These are phyloP conservation scores for Neurospora sp. DNA, from an alignment of 495 filamentous ascomycete species.

Conservation along the genomic window DNA sequence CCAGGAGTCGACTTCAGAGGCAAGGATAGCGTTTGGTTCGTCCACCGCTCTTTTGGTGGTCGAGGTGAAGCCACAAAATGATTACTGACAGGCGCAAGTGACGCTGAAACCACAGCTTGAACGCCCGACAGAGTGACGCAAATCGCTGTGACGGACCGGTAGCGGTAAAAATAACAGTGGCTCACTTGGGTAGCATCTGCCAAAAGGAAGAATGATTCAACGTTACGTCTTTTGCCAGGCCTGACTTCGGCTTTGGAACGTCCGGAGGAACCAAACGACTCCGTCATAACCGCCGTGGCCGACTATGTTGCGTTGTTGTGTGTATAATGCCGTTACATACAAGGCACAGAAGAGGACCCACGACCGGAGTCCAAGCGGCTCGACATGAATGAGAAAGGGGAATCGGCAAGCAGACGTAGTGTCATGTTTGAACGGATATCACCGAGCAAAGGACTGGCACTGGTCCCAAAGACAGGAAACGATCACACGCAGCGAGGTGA, in stretches of 20 bases:
- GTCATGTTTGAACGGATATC: not conserved
- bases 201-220: not conserved
- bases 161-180: not conserved
- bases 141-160: not conserved
- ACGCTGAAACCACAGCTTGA: constrained; percentile 3
- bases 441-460: constrained; percentile 2
- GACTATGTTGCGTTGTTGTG: not conserved
- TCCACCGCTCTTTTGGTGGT: constrained; percentile 36
- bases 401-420: not conserved
- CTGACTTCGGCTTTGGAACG: constrained; percentile 2
- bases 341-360: not conserved
- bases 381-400: not conserved
- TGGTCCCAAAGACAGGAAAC: constrained; percentile 28
- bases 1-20: constrained; percentile 35
- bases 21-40: constrained; percentile 30
- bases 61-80: constrained; percentile 32
- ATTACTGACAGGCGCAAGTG: constrained; percentile 24
- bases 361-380: not conserved
- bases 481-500: constrained; percentile 35
- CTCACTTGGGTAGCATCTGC: not conserved
- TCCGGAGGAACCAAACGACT: constrained; percentile 2
- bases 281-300: not conserved
- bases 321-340: not conserved
- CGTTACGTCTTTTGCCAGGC: not conserved
- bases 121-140: not conserved